Conservation (phyloP, 148 eudicot genomes). For the Selenicereus undatus region DNA sequence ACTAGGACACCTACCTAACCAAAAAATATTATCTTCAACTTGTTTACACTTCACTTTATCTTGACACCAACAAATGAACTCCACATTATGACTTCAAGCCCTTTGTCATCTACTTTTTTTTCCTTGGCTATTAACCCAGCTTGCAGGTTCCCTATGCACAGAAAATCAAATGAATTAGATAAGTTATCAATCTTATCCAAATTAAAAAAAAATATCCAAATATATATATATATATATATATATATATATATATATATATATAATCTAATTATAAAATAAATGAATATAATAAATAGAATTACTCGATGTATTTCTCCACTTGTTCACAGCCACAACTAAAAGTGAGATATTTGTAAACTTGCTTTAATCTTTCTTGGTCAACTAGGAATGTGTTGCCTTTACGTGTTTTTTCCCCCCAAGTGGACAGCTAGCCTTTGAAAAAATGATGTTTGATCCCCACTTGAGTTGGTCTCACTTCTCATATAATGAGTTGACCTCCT, state of each 20-base stretch:
- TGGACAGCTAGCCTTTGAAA: background rate
- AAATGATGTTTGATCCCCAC: background rate
- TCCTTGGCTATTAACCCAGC: too few relatives aligned
- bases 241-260: too few relatives aligned
- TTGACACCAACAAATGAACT: too few relatives aligned
- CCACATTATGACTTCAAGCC: too few relatives aligned
- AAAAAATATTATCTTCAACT: too few relatives aligned
- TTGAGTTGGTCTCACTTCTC: background rate
- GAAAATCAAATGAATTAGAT: background rate
- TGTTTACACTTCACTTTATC: too few relatives aligned
- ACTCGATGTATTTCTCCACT: background rate
- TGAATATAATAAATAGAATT: background rate
- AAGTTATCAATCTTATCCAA: background rate
- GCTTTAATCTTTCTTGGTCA: background rate
- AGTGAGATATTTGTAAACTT: background rate
- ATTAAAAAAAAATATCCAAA: background rate
- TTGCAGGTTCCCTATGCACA: too few relatives aligned
- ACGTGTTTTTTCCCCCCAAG: background rate
- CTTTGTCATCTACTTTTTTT: too few relatives aligned
- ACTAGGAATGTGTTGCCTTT: background rate
- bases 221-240: too few relatives aligned
- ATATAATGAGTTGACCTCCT: background rate
- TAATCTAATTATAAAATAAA: too few relatives aligned
- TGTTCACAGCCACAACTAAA: background rate
- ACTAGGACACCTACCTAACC: slow-evolving; percentile 14